Base-by-base conservation (phyloP, 306 rosid species). In the Calophaca sinica region DNA sequence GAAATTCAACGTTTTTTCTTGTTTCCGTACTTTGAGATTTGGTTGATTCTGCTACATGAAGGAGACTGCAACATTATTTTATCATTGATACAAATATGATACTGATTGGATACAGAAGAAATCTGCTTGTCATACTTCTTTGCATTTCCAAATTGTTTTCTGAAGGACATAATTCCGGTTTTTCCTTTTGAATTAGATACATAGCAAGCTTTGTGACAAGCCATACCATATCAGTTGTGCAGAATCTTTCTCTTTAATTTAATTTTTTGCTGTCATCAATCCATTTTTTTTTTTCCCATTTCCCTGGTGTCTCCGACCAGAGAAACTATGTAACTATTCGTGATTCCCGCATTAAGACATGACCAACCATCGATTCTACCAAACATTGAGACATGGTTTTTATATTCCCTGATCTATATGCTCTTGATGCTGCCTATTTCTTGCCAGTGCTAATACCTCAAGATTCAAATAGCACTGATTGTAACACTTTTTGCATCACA, bases 41-140 rank as follows among this genome's bases (percentile, higher is more conserved):
- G 79, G 46, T 72, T 73, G 82, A 51, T 6, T 52, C n/a, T 50
- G 72, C 45, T 42, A 55, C 26, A 41, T 48, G 72, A 72, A 58
- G 11, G 28, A 57, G 45, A 57, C 54, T 35, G 38, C 14, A 44
- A 32, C 28, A 9, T 54, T 14, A 14, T 70, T 48, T 41, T 32
- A 33, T 60, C 26, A 9, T 68, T 68, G 70, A 61, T 67, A 45
- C 29, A 13, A 5, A 29, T 65, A 60, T 58, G 44, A 13, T 32
- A n/a, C 31, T 33, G 46, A 48, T 71, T 58, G 54, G 15, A 41
- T 5, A 50, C 35, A 20, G 26, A 20, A 9, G 5, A 70, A 70
- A 57, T 76, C 61, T 55, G 42, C 13, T 76, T 28, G 5, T 46
- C 61, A 70, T 76, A 28, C 61, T 61, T 20, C 26, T 63, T 14